A percentile compares a stretch with the other conserved stretches of the same genome.
These are phyloP conservation scores for Quercus suber DNA, from an alignment of 306 rosid species.

Conservation along the genomic window DNA sequence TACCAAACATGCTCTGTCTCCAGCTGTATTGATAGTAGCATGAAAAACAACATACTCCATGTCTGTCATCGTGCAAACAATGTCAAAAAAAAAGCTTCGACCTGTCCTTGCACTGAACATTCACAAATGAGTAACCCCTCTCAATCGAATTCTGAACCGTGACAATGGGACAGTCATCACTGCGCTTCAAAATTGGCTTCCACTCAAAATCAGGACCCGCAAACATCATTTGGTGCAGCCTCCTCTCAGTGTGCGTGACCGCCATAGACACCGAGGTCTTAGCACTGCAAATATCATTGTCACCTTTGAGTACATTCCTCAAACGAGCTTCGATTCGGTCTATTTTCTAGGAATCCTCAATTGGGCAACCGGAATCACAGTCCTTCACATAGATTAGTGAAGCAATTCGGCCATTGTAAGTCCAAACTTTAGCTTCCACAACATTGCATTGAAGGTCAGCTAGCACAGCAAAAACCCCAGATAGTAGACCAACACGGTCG, in stretches of 20 bases:
- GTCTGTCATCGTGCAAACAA: conserved; percentile 84
- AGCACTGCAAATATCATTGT: conserved; percentile 76
- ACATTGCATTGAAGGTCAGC: conserved; percentile 83
- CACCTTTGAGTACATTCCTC: conserved; percentile 81
- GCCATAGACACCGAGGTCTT: conserved; percentile 67
- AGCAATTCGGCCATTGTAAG: conserved; percentile 94
- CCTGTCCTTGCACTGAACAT: conserved; percentile 84
- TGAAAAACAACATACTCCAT: conserved; percentile 93
- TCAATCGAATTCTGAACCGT: conserved; percentile 83
- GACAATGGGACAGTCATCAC: conserved; percentile 44
- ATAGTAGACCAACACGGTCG: conserved; percentile 82
- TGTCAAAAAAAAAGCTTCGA: conserved; percentile 68
- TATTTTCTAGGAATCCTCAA: conserved; percentile 68
- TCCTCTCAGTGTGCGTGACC: conserved; percentile 71
- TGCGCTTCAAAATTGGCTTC: conserved; percentile 50
- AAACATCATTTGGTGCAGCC: conserved; percentile 96
- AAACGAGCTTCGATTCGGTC: conserved; percentile 62
- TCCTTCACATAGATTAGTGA: conserved; percentile 68
- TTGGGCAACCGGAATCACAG: conserved; percentile 56
- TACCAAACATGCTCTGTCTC: conserved; percentile 67
- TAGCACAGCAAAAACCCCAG: conserved; percentile 87
- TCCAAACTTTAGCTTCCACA: conserved; percentile 94
- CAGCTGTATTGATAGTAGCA: conserved; percentile 64
- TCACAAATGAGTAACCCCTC: conserved; percentile 78
- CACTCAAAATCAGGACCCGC: conserved; percentile 76